phyloP scores from a whole-genome alignment of 1,139 yeast genomes.

The Nakaseomyces uthaithaninus region DNA sequence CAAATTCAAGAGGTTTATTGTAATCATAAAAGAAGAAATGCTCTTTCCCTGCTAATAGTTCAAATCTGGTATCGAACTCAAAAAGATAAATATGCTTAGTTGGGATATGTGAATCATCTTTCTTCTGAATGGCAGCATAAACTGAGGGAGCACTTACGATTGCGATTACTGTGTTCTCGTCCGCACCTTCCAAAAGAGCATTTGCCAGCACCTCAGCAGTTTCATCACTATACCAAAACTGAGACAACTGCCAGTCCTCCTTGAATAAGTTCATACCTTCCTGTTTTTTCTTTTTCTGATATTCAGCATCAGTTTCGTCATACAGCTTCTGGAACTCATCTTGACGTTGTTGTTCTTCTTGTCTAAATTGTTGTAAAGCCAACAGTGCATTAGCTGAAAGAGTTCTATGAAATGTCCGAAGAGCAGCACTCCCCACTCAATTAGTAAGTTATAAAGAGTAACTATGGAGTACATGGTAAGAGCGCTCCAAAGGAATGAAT shows the following conservation, averaged over 20 bases:
- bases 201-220: constrained; percentile 63
- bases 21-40: constrained; percentile 71
- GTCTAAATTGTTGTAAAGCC: constrained; percentile 62
- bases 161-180: constrained; percentile 57
- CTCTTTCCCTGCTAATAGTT: constrained; percentile 56
- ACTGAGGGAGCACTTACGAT: constrained; percentile 89
- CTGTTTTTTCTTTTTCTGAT: constrained; percentile 28
- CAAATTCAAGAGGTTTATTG: constrained; percentile 55
- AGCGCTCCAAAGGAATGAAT: too few relatives aligned
- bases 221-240: constrained; percentile 74
- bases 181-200: constrained; percentile 70
- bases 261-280: constrained; percentile 58
- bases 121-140: constrained; percentile 66
- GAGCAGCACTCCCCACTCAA: too few relatives aligned
- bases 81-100: constrained; percentile 63
- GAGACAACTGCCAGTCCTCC: constrained; percentile 92
- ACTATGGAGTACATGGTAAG: too few relatives aligned
- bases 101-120: constrained; percentile 45
- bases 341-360: constrained; percentile 54
- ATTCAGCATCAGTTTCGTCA: constrained; percentile 47
- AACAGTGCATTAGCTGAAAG: constrained; percentile 69
- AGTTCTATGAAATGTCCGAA: constrained; percentile 27
- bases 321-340: constrained; percentile 53
- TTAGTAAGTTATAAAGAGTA: too few relatives aligned
- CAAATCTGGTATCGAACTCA: constrained; percentile 72